Base-by-base conservation (phyloP, 495 filamentous ascomycete species). In the Margaritispora aquatica region DNA sequence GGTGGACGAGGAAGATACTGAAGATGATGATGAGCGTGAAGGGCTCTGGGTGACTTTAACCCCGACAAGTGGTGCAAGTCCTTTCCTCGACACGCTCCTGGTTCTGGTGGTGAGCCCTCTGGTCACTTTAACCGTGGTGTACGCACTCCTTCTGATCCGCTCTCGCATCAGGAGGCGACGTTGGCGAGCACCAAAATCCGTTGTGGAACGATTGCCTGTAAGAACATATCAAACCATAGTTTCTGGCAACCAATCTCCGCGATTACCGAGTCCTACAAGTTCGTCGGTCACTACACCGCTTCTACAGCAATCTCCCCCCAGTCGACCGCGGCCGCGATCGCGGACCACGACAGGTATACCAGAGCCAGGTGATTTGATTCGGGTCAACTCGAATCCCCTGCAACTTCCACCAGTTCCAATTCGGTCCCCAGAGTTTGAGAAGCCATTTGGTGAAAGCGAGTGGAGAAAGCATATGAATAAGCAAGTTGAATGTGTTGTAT, bases 41-140 rank as follows among this genome's bases (percentile, higher is more conserved):
- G 94, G 94, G 9, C 80, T 98, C 4, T 97, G 95, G 95, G 89
- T 98, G 26, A 95, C 92, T 1, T 80, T 98, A 55, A 94, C 92
- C 0, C 94, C 92, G 15, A 90, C 92, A 7, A 91, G 84, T 72
- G 90, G 90, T 54, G 87, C 88, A n/a, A 94, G 85, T 55, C 92
- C 94, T 0, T 96, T 98, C 73, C 93, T 97, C 57, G 94, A 98
- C 67, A 98, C 95, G 0, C 84, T 97, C 3, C 73, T 97, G 34
- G 92, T 98, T 10, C 77, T 98, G 13, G 92, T 97, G 26, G 81
- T 97, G 29, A 96, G 90, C 68, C 94, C 94, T 4, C 73, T 98
- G 8, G 84, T 97, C 55, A 98, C 94, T 1, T 71, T 98, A 58
- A 92, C 90, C 1, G 84, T 97, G 19, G 95, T 98, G 1, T 98